Base-by-base conservation (phyloP, 1,284 basidiomycete genomes). In the Xerocomus tenax region DNA sequence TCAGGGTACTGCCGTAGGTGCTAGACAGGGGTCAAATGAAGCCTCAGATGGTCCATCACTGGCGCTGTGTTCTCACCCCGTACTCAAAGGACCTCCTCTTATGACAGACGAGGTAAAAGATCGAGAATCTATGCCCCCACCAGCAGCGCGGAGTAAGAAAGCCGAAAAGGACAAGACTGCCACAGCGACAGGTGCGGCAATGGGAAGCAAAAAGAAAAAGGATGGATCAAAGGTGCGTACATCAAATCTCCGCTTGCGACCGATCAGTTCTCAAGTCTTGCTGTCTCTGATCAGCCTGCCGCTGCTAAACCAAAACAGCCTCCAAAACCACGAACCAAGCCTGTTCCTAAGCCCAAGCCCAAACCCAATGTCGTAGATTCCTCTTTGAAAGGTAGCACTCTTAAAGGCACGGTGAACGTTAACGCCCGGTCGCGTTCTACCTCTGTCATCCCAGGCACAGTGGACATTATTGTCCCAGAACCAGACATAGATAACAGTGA, bases 351-450 rank as follows among this genome's bases (percentile, higher is more conserved):
- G 53, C 42, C 54, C 0, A 70, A 64, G 48, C 29, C 45, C 8
- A 64, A 56, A 46, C 44, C 57, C 18, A 55, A 47, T 16, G 57
- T 52, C 1, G 55, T 53, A 23, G 59, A 60, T 19, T 48, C 52
- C n/a, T 36, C 55, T 15, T 48, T 19, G 10, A 67, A 62, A 43
- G 35, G 32, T 55, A 56, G 50, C 18, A 65, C 67, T 40, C 62
- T 62, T 13, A 68, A 59, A 42, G 30, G 41, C 12, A 30, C 19
- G 23, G 61, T 66, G 0, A 68, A 69, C 25, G 72, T 74, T 18
- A 64, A 67, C 28, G 74, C 77, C 15, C 74, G 83, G 30, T 86
- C 84, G 26, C 75, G 84, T 13, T 87, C 85, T 6, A 71, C 80
- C 8, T 86, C 83, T 34, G 76, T 74, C 36, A 79, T 84, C 69